phyloP scores from a whole-genome alignment of 805 yeast genomes.

The Pichia scutulata region DNA sequence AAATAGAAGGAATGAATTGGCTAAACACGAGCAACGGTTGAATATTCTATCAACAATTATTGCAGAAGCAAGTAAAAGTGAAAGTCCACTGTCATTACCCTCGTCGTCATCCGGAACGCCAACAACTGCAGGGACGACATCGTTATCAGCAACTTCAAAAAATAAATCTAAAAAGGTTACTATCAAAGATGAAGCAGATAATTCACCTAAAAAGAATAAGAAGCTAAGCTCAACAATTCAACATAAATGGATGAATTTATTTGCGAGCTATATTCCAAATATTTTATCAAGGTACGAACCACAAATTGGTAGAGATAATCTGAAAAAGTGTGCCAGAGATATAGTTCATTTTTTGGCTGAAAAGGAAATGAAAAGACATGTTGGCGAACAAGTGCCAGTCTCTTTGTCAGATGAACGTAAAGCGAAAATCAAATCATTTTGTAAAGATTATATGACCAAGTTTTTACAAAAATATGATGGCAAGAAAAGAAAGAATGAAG shows the following conservation, averaged over 20 bases:
- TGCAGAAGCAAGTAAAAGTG: conserved; percentile 15
- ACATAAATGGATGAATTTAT: conserved; percentile 37
- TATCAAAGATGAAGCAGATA: conserved; percentile 16
- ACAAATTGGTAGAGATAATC: conserved; percentile 61
- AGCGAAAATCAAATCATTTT: conserved; percentile 60
- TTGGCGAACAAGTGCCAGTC: conserved; percentile 36
- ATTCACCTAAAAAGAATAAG: conserved; percentile 18
- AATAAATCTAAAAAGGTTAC: background rate
- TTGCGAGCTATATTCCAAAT: conserved; percentile 78
- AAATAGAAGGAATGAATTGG: conserved; percentile 22
- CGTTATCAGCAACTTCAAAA: background rate
- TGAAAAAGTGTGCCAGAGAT: conserved; percentile 75
- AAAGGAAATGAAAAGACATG: conserved; percentile 55
- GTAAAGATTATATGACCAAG: conserved; percentile 59
- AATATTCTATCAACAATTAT: conserved; percentile 24
- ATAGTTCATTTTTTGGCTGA: conserved; percentile 57
- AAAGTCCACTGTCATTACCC: background rate
- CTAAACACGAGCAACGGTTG: conserved; percentile 19
- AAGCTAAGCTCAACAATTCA: background rate
- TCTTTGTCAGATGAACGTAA: conserved; percentile 59
- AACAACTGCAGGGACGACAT: conserved; percentile 3
- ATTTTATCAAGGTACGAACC: conserved; percentile 57
- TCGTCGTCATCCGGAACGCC: background rate
- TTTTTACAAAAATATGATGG: conserved; percentile 41
- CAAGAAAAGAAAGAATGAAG: conserved; percentile 25